Conservation (phyloP, 2,329 filamentous ascomycete genomes). For the Drechslerella dactyloides region DNA sequence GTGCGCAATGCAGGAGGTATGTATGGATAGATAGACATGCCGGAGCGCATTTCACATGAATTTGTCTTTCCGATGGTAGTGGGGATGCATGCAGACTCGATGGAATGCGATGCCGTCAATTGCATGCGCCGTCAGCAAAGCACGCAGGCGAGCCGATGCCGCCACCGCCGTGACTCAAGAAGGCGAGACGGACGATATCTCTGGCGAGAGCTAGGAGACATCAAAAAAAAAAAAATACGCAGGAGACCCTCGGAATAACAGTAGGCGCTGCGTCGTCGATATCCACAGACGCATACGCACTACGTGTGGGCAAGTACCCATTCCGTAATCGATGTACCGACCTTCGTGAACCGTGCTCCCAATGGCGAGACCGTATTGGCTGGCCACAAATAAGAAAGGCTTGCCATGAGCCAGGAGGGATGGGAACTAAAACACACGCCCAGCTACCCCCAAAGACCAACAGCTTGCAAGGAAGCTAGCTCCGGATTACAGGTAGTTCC, state of each 20-base stretch:
- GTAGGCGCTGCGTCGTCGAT: slow-evolving; percentile 5
- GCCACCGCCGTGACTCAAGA: slow-evolving; percentile 23
- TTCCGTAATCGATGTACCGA: background rate
- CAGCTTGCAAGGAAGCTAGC: slow-evolving; percentile 36
- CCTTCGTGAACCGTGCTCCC: background rate
- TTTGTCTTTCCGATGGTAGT: background rate
- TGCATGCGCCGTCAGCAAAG: slow-evolving; percentile 3
- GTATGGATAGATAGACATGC: background rate
- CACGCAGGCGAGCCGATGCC: background rate
- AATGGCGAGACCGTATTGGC: slow-evolving; percentile 2
- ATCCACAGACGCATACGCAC: background rate
- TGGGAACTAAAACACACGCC: background rate
- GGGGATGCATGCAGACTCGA: background rate
- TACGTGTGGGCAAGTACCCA: background rate
- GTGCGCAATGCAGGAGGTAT: too few relatives aligned
- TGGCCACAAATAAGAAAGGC: background rate
- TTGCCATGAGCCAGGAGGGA: background rate
- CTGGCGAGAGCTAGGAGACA: slow-evolving; percentile 17
- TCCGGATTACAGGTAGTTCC: slow-evolving; percentile 35
- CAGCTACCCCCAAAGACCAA: background rate
- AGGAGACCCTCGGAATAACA: slow-evolving; percentile 35
- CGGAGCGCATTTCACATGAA: slow-evolving; percentile 1
- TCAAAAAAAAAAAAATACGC: slow-evolving; percentile 32
- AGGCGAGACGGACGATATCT: slow-evolving; percentile 1
- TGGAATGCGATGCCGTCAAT: background rate